A percentile compares a stretch with the other conserved stretches of the same genome.
These are phyloP conservation scores for Mycena galopus DNA, from an alignment of 768 basidiomycete species.

Conservation along the genomic window DNA sequence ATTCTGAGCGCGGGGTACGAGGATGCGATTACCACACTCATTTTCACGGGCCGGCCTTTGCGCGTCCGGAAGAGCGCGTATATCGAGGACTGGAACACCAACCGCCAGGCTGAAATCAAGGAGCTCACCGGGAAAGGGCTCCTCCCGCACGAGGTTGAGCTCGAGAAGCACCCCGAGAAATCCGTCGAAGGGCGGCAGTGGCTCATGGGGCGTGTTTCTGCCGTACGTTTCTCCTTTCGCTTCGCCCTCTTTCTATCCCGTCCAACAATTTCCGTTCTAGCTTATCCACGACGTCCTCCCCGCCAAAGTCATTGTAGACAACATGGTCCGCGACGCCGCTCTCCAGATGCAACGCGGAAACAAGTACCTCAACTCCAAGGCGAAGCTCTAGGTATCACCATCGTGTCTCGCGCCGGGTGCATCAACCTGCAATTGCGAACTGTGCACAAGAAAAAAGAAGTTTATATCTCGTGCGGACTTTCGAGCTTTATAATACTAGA, in stretches of 20 bases:
- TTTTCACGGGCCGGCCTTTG: slow-evolving; percentile 93
- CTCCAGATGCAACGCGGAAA: slow-evolving; percentile 16
- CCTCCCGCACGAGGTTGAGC: slow-evolving; percentile 77
- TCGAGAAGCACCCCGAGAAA: slow-evolving; percentile 87
- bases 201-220: slow-evolving; percentile 89
- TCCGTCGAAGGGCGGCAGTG: slow-evolving; percentile 74
- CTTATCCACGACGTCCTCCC: slow-evolving; percentile 83
- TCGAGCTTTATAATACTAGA: no score
- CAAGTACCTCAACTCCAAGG: slow-evolving; percentile 58
- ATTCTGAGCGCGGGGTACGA: slow-evolving; percentile 78
- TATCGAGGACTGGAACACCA: slow-evolving; percentile 87
- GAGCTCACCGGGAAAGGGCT: slow-evolving; percentile 87
- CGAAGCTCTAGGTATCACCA: slow-evolving; percentile 40
- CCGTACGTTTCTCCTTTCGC: slow-evolving; percentile 33
- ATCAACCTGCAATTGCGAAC: no score
- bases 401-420: no score
- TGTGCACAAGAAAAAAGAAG: no score
- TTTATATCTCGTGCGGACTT: no score
- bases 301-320: slow-evolving; percentile 69
- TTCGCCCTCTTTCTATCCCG: background rate
- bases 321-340: slow-evolving; percentile 22
- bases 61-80: slow-evolving; percentile 89
- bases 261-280: background rate
- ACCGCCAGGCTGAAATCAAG: slow-evolving; percentile 85
- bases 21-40: slow-evolving; percentile 85